These are phyloP conservation scores for Plectosphaerella sp. DNA, from an alignment of 2,329 filamentous ascomycete genomes.

Conservation along the genomic window DNA sequence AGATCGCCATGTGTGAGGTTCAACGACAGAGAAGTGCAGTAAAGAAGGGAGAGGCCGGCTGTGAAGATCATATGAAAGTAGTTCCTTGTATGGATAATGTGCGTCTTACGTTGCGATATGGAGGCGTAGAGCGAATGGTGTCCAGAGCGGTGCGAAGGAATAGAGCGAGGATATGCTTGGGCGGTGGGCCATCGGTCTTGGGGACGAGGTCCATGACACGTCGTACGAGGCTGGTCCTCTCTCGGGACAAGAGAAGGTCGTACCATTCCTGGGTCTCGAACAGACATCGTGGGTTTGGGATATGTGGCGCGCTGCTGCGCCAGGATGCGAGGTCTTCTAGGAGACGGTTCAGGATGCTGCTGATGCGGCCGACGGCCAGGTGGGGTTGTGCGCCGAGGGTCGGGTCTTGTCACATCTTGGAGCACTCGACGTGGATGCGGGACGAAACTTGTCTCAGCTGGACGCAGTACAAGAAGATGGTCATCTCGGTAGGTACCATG, in stretches of 20 bases:
- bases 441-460: constrained; percentile 35
- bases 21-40: constrained; percentile 13
- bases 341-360: constrained; percentile 20
- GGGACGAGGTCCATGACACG: constrained; percentile 34
- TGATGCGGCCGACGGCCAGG: constrained; percentile 15
- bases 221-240: constrained; percentile 32
- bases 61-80: constrained; percentile 45
- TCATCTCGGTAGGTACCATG: constrained; percentile 19
- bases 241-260: constrained; percentile 34
- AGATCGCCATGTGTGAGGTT: constrained; percentile 1
- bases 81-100: constrained; percentile 38
- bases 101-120: constrained; percentile 23
- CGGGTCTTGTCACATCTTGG: constrained; percentile 6
- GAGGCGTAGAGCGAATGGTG: constrained; percentile 31
- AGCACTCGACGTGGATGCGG: constrained; percentile 26
- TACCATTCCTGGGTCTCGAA: constrained; percentile 40
- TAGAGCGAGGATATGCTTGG: constrained; percentile 22
- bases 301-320: constrained; percentile 25
- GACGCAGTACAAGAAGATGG: constrained; percentile 32
- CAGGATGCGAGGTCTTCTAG: constrained; percentile 28
- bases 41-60: constrained; percentile 33
- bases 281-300: constrained; percentile 26
- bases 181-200: constrained; percentile 24
- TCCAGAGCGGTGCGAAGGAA: constrained; percentile 28
- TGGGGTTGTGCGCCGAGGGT: constrained; percentile 4